These are phyloP conservation scores for Hanseniaspora taiwanica DNA, from an alignment of 805 yeast species.

Conservation along the genomic window DNA sequence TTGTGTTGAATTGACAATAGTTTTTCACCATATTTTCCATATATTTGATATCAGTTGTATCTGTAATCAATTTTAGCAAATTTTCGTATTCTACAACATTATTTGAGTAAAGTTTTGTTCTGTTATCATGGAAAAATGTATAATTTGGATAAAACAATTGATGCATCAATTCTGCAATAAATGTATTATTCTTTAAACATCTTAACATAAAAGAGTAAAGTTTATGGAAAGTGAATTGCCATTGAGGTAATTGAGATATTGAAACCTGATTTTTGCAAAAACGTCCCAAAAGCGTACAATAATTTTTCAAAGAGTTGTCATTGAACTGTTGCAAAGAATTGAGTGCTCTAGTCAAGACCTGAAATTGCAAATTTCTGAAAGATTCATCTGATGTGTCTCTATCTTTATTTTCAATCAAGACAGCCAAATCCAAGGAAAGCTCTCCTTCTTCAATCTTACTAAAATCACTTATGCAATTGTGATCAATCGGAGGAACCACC, in stretches of 20 bases:
- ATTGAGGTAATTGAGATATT: constrained; percentile 23
- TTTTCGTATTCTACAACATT: constrained; percentile 17
- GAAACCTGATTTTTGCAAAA: constrained; percentile 14
- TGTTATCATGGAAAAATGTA: constrained; percentile 8
- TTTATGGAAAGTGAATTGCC: constrained; percentile 33
- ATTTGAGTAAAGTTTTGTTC: constrained; percentile 6
- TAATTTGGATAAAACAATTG: constrained; percentile 19
- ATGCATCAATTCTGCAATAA: constrained; percentile 13
- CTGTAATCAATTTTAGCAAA: constrained; percentile 1
- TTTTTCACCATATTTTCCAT: constrained; percentile 6
- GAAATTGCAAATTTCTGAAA: constrained; percentile 18
- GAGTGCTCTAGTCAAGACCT: constrained; percentile 17
- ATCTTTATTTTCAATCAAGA: constrained; percentile 19
- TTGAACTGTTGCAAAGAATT: constrained; percentile 15
- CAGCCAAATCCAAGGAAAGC: constrained; percentile 20
- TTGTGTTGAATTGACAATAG: constrained; percentile 8
- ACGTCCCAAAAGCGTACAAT: constrained; percentile 15
- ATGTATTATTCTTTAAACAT: constrained; percentile 9
- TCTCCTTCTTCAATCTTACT: constrained; percentile 21
- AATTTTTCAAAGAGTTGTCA: constrained; percentile 14
- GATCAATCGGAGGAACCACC: constrained; percentile 17
- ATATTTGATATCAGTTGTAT: constrained; percentile 1
- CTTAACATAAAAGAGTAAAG: constrained; percentile 25
- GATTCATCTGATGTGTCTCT: constrained; percentile 15
- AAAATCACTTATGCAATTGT: constrained; percentile 20